Conservation (phyloP, 768 basidiomycete species). For the Coprinopsis sp. region DNA sequence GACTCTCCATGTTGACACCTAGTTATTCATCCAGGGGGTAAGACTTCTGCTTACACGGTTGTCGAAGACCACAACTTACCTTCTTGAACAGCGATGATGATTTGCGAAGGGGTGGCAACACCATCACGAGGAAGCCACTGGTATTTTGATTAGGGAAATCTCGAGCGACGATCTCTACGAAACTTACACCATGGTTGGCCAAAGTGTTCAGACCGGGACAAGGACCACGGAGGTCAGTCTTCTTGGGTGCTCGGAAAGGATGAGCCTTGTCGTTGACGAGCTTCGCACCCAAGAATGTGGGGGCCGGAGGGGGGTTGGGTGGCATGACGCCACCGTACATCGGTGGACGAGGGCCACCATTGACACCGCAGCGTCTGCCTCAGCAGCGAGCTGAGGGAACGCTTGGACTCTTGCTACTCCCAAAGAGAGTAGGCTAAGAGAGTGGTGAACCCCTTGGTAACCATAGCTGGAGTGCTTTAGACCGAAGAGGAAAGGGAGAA, state of each 20-base stretch:
- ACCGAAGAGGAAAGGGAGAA: no score
- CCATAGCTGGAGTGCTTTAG: no score
- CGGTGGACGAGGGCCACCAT: no score
- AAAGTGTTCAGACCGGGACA: slow-evolving; percentile 20
- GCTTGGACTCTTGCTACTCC: no score
- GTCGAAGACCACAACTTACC: slow-evolving; percentile 10
- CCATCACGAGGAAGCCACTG: slow-evolving; percentile 14
- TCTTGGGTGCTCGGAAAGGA: slow-evolving; percentile 13
- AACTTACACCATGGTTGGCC: slow-evolving; percentile 17
- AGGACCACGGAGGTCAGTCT: slow-evolving; percentile 15
- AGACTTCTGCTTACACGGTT: background rate
- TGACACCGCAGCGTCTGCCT: no score
- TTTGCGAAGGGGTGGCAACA: slow-evolving; percentile 13
- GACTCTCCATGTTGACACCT: slow-evolving; percentile 18
- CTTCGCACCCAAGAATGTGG: slow-evolving; percentile 10
- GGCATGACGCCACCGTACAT: no score
- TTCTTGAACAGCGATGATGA: slow-evolving; percentile 14
- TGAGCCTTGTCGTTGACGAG: slow-evolving; percentile 13
- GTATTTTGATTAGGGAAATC: background rate
- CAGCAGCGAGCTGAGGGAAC: no score
- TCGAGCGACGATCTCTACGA: no score
- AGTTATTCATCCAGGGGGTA: background rate
- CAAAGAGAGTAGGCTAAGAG: no score
- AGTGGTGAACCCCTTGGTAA: no score
- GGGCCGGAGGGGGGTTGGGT: slow-evolving; percentile 5